A percentile compares a stretch with the other conserved stretches of the same genome.
These are phyloP conservation scores for Zygosaccharomyces rouxii DNA, from an alignment of 805 yeast species.

Conservation along the genomic window DNA sequence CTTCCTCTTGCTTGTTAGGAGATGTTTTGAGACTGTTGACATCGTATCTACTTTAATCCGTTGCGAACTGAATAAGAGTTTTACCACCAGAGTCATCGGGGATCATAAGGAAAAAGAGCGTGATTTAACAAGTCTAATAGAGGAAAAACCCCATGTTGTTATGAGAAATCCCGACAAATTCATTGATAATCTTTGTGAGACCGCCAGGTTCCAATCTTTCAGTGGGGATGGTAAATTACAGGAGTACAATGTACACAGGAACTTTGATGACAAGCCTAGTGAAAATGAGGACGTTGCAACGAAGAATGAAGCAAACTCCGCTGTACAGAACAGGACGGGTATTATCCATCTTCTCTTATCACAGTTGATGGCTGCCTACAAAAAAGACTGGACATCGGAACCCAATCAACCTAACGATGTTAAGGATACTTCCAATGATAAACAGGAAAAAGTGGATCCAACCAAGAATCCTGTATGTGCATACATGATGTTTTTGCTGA, in stretches of 20 bases:
- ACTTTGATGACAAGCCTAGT: conserved; percentile 20
- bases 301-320: conserved; percentile 13
- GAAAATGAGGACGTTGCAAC: conserved; percentile 20
- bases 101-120: conserved; percentile 35
- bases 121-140: conserved; percentile 45
- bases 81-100: conserved; percentile 36
- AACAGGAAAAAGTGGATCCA: conserved; percentile 35
- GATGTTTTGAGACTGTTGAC: conserved; percentile 61
- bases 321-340: conserved; percentile 42
- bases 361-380: conserved; percentile 54
- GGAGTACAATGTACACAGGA: conserved; percentile 29
- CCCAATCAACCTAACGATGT: conserved; percentile 27
- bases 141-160: conserved; percentile 46
- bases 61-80: conserved; percentile 46
- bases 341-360: conserved; percentile 58
- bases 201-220: conserved; percentile 43
- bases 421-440: conserved; percentile 32
- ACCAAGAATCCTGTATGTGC: conserved; percentile 54
- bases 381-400: conserved; percentile 41
- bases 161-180: conserved; percentile 48
- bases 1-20: conserved; percentile 53
- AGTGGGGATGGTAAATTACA: conserved; percentile 35
- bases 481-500: conserved; percentile 65
- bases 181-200: conserved; percentile 41
- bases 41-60: conserved; percentile 47